A percentile compares a stretch with the other conserved stretches of the same genome.
Conservation (phyloP, 148 eudicot genomes). For the Rhododendron molle region DNA sequence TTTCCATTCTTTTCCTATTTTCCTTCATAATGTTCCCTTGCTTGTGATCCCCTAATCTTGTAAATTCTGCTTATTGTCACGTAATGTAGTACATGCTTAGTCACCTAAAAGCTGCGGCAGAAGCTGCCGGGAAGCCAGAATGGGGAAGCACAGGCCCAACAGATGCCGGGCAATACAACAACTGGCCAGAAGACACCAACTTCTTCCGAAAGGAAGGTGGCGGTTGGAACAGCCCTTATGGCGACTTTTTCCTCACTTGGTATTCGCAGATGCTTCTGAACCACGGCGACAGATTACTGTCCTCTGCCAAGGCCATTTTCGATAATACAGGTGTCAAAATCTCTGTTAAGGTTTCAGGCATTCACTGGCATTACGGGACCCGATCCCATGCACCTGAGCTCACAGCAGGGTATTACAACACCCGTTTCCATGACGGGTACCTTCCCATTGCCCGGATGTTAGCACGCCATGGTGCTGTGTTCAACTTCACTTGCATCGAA, state of each 20-base stretch:
- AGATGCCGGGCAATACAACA: constrained; percentile 89
- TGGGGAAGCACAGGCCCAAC: constrained; percentile 95
- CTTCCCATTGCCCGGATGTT: constrained; percentile 85
- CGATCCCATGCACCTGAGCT: constrained; percentile 95
- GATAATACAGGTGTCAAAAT: constrained; percentile 52
- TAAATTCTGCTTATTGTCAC: not conserved
- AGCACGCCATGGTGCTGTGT: constrained; percentile 69
- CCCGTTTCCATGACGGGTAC: constrained; percentile 77
- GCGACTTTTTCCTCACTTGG: constrained; percentile 94
- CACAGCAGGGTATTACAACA: constrained; percentile 96
- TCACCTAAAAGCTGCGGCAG: constrained; percentile 86
- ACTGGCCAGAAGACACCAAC: constrained; percentile 96
- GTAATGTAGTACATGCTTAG: constrained; percentile 71
- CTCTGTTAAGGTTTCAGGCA: constrained; percentile 86
- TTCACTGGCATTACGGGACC: constrained; percentile 96
- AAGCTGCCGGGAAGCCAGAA: constrained; percentile 72
- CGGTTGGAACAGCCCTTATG: constrained; percentile 70
- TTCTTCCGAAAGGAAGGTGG: constrained; percentile 69
- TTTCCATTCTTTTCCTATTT: not conserved
- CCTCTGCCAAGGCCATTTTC: constrained; percentile 50
- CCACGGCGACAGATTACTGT: constrained; percentile 71
- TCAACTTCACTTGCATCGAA: constrained; percentile 87
- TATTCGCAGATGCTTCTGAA: constrained; percentile 81
- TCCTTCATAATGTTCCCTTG: not conserved
- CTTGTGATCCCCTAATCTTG: not conserved